Base-by-base conservation (phyloP, 108 stramenopile genomes). In the Conticribra weissflogii region DNA sequence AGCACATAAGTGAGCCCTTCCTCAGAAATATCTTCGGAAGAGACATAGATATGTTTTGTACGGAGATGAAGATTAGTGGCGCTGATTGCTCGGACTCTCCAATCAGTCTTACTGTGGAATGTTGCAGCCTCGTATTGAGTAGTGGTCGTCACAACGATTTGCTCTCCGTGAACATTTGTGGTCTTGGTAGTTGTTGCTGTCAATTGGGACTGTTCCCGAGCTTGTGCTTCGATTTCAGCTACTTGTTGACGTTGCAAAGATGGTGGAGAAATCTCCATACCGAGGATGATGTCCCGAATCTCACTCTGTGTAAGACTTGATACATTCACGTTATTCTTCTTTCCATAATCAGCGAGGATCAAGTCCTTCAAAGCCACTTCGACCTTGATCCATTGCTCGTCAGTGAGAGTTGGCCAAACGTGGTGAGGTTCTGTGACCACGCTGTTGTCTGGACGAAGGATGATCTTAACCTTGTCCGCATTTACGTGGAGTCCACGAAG, bases 261-360 rank as follows among this genome's bases (percentile, higher is more conserved):
- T 27, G 99, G 99, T 30, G 99, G 99, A 16, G 97, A 93, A 69
- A 99, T 98, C 80, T 99, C 99, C 98, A 97, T 97, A 25, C 99
- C 99, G 36, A 99, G 87, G 72, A 99, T 99, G 72, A 99, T 98
- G 74, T 99, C 99, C 14, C 99, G 90, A 46, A 99, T 96, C 82
- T 99, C 99, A 63, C 94, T 95, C 75, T 99, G 97, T 1, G 99
- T 99, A 66, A 99, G 85, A 66, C 96, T 97, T 24, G 97, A 97
- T 2, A 98, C 98, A 74, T 98, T 99, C 18, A 98, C 98, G 75
- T 99, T 99, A 78, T 99, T 99, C 82, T 98, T 98, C 83, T 98
- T 97, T 16, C 98, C 99, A 71, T 99, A 99, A 78, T 98, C 98
- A 16, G 96, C 96, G 21, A 99, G 86, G 63, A 99, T 99, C 16